A percentile compares a stretch with the other conserved stretches of the same genome.
These are phyloP conservation scores for Fimicolochytrium jonesii DNA, from an alignment of 192 early-diverging fungal genomes.

Conservation along the genomic window DNA sequence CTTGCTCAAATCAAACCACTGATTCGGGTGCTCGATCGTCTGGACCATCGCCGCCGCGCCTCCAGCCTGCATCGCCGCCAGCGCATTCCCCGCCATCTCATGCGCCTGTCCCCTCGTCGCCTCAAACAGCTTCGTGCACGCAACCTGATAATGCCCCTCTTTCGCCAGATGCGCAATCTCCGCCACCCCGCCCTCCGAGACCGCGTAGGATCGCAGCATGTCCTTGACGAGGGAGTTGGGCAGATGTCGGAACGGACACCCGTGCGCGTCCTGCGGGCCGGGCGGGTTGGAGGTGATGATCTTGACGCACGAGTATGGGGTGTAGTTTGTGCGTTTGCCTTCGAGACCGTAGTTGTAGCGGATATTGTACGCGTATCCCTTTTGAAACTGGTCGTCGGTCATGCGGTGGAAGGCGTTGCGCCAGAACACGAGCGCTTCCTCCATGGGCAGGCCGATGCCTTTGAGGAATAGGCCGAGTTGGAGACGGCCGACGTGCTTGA, in stretches of 20 bases:
- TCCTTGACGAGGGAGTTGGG: constrained; percentile 57
- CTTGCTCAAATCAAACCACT: constrained; percentile 75
- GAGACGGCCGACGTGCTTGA: constrained; percentile 83
- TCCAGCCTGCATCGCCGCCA: not conserved
- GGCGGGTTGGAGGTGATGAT: constrained; percentile 82
- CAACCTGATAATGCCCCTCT: constrained; percentile 84
- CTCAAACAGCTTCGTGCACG: constrained; percentile 89
- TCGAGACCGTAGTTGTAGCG: constrained; percentile 95
- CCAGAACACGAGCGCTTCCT: constrained; percentile 93
- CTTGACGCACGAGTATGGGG: constrained; percentile 65
- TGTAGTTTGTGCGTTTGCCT: constrained; percentile 70
- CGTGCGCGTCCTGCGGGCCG: constrained; percentile 81
- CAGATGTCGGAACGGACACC: constrained; percentile 92
- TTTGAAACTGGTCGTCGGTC: constrained; percentile 88
- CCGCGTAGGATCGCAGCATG: constrained; percentile 53
- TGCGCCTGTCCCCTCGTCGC: constrained; percentile 43
- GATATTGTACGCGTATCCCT: constrained; percentile 88
- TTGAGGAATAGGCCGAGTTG: constrained; percentile 95
- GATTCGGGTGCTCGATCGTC: constrained; percentile 90
- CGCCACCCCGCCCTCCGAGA: constrained; percentile 55
- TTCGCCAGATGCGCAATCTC: constrained; percentile 65
- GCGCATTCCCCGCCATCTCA: constrained; percentile 3
- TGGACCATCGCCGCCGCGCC: constrained; percentile 44
- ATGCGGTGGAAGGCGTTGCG: constrained; percentile 71
- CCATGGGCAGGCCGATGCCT: constrained; percentile 81